Conservation (phyloP, 75 land plant genomes). For the Selaginella moellendorffii region DNA sequence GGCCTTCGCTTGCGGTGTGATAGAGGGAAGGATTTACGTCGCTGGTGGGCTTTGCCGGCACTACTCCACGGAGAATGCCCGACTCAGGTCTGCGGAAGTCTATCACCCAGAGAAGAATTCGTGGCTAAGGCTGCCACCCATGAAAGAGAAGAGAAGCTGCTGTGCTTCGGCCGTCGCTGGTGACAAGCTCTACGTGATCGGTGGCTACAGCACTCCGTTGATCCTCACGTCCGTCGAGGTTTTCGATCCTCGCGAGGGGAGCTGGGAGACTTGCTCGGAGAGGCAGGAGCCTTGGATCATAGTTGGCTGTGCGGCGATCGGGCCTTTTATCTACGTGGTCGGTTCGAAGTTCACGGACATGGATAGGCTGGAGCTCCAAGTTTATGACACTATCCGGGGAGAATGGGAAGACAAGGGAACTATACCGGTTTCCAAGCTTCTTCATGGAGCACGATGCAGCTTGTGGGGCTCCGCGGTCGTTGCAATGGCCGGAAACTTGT, state of each 20-base stretch:
- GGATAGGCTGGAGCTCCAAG: conserved; percentile 8
- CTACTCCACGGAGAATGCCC: not conserved
- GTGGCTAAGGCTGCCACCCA: conserved; percentile 5
- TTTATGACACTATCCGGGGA: conserved; percentile 8
- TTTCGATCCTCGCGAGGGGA: not conserved
- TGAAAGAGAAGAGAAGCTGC: conserved; percentile 8
- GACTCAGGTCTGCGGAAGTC: conserved; percentile 7
- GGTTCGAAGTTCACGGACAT: conserved; percentile 7
- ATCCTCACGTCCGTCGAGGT: conserved; percentile 10
- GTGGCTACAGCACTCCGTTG: conserved; percentile 6
- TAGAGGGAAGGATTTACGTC: conserved; percentile 8
- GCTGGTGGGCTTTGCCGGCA: conserved; percentile 14
- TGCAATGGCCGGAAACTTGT: not conserved
- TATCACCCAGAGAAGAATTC: conserved; percentile 1
- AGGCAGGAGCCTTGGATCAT: conserved; percentile 6
- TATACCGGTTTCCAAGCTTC: conserved; percentile 1
- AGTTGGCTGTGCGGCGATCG: conserved; percentile 14
- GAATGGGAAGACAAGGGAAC: not conserved
- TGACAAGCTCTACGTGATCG: conserved; percentile 11
- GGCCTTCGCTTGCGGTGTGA: conserved; percentile 13
- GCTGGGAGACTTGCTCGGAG: not conserved
- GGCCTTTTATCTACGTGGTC: conserved; percentile 2
- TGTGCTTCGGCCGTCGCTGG: conserved; percentile 13
- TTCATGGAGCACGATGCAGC: conserved; percentile 2
- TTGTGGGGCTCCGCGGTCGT: conserved; percentile 10